Evolutionary conservation across 495 filamentous ascomycete genomes (phyloP), one percentile per base, ranked within the genome.

Genomic region (Daldinia childiae): DNA sequence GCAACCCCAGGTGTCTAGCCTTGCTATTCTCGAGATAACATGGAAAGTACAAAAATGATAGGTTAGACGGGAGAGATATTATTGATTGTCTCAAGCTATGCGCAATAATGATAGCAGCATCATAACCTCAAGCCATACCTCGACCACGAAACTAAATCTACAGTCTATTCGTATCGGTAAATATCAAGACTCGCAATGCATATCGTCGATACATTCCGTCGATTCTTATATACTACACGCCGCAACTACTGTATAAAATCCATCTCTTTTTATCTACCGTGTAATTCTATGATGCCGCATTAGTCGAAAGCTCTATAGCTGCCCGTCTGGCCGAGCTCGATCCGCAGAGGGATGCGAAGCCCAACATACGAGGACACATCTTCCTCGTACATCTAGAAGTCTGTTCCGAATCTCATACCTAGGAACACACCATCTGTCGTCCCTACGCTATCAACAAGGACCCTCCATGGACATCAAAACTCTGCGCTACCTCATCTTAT

Each of bases 191-290:
- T 59, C 34, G 30, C 38, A 34, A 48, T 57, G 55, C 14, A 62
- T 57, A 57, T 52, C 65, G 48, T 60, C 34, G 30, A 29, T 51
- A 38, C 45, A 27, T 61, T 39, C 57, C 26, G 29, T 66, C 38
- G 30, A 59, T 54, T 21, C 55, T 24, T 59, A 50, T 21, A 38
- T 66, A 66, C 15, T 66, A 66, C 58, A 66, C 64, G 58, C 62
- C 24, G 45, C 27, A 39, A 19, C 24, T 19, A 55, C 30, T 57
- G 30, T 66, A 59, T 32, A 11, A 63, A 51, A 36, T 62, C 59
- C 59, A 4, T 54, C 66, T 52, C 59, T n/a, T 65, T 65, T 69
- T 69, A 63, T 69, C 67, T 64, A 69, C 67, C 67, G 45, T 59
- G 27, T 62, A 69, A 51, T 29, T 69, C 67, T 69, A 69, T 69